Conservation (phyloP, 441 rosid genomes). For the Adansonia grandidieri region DNA sequence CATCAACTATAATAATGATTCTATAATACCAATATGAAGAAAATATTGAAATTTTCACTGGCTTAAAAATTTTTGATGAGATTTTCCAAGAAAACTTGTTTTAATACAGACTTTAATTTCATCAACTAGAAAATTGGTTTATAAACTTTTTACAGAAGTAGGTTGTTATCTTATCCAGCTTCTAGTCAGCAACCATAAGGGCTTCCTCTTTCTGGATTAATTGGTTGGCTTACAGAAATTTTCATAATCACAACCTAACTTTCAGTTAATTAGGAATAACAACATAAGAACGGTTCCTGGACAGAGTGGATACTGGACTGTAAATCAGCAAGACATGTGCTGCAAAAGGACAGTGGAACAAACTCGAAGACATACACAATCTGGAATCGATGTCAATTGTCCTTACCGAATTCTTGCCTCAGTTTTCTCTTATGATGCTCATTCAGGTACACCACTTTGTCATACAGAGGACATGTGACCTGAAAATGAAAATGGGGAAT, state of each 20-base stretch:
- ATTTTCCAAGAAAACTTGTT: constrained; percentile 1
- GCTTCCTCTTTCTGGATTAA: not conserved
- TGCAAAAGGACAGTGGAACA: constrained; percentile 5
- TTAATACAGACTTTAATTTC: not conserved
- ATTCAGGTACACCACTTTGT: constrained; percentile 63
- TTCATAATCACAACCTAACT: not conserved
- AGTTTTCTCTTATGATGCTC: constrained; percentile 59
- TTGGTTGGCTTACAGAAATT: not conserved
- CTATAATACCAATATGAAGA: not conserved
- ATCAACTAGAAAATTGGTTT: constrained; percentile 4
- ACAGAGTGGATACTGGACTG: not conserved
- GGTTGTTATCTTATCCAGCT: not conserved
- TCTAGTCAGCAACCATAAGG: not conserved
- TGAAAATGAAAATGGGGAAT: constrained; percentile 44
- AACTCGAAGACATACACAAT: constrained; percentile 2
- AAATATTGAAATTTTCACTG: not conserved
- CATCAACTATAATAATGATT: not conserved
- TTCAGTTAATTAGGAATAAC: not conserved
- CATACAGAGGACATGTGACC: constrained; percentile 65
- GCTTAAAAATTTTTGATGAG: not conserved
- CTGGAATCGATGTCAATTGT: constrained; percentile 3
- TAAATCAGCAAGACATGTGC: constrained; percentile 3
- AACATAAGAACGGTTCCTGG: not conserved
- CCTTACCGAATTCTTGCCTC: constrained; percentile 82
- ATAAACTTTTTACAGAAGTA: not conserved